A percentile compares a stretch with the other conserved stretches of the same genome.
Conservation (phyloP, 164 flowering plant genomes). For the Liriodendron chinense region DNA sequence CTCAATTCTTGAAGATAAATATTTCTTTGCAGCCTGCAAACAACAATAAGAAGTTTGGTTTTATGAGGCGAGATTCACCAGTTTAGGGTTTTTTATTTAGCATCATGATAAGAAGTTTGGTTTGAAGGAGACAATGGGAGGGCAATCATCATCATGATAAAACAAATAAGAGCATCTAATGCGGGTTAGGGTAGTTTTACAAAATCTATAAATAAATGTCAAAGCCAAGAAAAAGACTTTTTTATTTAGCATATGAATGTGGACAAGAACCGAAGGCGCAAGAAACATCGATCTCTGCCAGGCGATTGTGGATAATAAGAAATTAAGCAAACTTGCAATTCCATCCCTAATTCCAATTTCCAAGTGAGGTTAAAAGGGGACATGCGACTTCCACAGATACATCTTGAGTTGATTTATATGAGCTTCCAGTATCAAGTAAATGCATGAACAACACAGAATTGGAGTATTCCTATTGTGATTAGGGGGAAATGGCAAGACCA, state of each 20-base stretch:
- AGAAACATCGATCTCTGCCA: neutral
- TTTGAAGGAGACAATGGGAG: neutral
- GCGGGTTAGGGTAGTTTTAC: neutral
- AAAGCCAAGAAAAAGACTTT: neutral
- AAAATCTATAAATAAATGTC: neutral
- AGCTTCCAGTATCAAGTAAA: too few species aligned
- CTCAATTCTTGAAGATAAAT: slow-evolving; percentile 61
- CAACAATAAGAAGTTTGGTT: neutral
- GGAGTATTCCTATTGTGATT: too few species aligned
- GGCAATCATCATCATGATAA: neutral
- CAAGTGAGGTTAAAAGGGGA: too few species aligned
- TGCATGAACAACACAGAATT: too few species aligned
- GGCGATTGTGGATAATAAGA: neutral
- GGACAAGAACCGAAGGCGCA: neutral
- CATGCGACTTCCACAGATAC: too few species aligned
- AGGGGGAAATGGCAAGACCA: too few species aligned
- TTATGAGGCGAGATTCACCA: neutral
- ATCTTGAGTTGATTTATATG: too few species aligned
- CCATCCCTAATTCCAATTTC: neutral
- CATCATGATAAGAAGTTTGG: neutral
- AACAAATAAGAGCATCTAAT: neutral
- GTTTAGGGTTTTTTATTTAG: too few species aligned
- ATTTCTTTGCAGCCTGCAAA: slow-evolving; percentile 51
- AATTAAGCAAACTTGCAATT: neutral
- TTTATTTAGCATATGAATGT: neutral